Conservation (phyloP, 1,284 basidiomycete species). For the Hypsizygus ulmarius region DNA sequence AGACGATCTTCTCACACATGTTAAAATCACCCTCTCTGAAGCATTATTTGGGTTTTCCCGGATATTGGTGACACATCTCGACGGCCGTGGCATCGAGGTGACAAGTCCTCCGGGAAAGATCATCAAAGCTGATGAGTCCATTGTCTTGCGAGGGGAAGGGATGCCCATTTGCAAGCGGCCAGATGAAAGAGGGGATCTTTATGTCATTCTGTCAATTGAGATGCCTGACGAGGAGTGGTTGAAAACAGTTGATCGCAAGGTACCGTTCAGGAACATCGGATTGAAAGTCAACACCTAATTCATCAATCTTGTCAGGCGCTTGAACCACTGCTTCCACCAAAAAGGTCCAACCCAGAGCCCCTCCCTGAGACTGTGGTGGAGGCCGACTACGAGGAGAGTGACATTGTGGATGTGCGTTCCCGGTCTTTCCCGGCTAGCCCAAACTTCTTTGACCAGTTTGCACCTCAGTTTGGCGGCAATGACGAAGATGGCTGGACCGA, state of each 20-base stretch:
- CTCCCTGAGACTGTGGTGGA: constrained; percentile 70
- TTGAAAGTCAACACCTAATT: background rate
- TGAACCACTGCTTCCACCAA: constrained; percentile 66
- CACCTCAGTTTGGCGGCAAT: constrained; percentile 68
- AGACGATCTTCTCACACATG: constrained; percentile 72
- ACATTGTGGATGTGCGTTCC: constrained; percentile 76
- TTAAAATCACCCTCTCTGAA: constrained; percentile 88
- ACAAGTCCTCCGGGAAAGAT: constrained; percentile 73
- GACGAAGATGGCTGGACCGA: constrained; percentile 70
- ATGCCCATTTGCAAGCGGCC: constrained; percentile 76
- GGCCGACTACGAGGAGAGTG: constrained; percentile 69
- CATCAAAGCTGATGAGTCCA: constrained; percentile 69
- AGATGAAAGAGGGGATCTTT: constrained; percentile 77
- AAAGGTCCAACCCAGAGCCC: constrained; percentile 70
- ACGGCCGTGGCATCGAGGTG: constrained; percentile 83
- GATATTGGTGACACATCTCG: constrained; percentile 84
- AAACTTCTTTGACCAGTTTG: constrained; percentile 72
- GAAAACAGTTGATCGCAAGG: constrained; percentile 53
- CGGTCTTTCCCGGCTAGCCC: constrained; percentile 65
- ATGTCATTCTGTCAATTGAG: constrained; percentile 79
- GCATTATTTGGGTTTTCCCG: constrained; percentile 88
- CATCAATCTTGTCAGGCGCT: constrained; percentile 46
- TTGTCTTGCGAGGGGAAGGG: constrained; percentile 78
- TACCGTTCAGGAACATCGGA: constrained; percentile 25
- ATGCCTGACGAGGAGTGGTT: constrained; percentile 80